These are phyloP conservation scores for Stentor coeruleus DNA, from an alignment of 73 alveolate genomes.

Conservation along the genomic window DNA sequence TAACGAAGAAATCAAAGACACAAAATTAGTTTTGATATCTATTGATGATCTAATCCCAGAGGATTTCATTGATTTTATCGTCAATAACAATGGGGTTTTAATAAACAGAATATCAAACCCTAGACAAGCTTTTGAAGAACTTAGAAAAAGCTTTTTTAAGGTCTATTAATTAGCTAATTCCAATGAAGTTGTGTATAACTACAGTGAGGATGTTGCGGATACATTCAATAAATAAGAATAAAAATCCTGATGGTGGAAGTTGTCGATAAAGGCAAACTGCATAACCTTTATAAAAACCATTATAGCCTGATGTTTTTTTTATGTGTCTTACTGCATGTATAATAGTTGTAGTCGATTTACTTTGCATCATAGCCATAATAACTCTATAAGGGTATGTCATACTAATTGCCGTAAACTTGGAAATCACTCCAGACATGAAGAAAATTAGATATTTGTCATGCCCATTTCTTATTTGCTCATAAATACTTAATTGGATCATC, in stretches of 20 bases:
- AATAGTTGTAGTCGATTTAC: background rate
- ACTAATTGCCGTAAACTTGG: conserved; percentile 8
- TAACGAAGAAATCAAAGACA: background rate
- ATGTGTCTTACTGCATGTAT: background rate
- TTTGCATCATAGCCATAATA: background rate
- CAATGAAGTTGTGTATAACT: background rate
- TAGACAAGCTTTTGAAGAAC: background rate
- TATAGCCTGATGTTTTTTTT: background rate
- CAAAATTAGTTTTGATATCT: background rate
- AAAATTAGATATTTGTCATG: background rate
- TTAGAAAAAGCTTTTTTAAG: background rate
- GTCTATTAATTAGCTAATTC: background rate
- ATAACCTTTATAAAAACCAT: background rate
- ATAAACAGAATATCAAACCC: background rate
- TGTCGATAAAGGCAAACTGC: background rate
- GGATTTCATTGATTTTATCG: background rate
- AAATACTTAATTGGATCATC: background rate
- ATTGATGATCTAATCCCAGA: background rate
- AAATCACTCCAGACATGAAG: background rate
- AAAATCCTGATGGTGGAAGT: conserved; percentile 25
- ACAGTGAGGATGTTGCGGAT: background rate
- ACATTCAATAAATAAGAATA: background rate
- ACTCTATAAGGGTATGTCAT: conserved; percentile 14
- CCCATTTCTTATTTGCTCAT: background rate
- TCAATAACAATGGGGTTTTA: background rate